A percentile compares a stretch with the other conserved stretches of the same genome.
phyloP scores from a whole-genome alignment of 208 protist genomes.

The Crithidia brevicula region DNA sequence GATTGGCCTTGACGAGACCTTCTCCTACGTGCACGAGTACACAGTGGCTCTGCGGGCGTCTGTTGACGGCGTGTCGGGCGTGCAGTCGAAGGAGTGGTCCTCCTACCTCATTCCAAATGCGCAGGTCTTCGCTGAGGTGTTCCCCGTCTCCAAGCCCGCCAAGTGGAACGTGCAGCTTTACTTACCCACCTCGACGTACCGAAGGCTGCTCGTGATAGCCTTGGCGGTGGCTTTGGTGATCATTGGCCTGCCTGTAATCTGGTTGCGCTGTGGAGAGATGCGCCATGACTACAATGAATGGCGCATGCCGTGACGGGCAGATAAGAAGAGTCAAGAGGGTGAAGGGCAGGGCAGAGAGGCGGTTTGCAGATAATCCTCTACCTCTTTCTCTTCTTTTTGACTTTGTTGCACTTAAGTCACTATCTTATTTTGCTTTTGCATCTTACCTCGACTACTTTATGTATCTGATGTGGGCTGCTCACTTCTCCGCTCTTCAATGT shows the following conservation, averaged over 20 bases:
- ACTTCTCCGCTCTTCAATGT: too few relatives aligned
- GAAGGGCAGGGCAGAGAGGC: too few relatives aligned
- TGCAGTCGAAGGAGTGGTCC: conserved; percentile 44
- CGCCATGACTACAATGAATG: conserved; percentile 56
- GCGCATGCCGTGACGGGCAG: conserved; percentile 42
- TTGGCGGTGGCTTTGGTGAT: conserved; percentile 38
- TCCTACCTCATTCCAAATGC: conserved; percentile 74
- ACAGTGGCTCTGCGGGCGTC: conserved; percentile 38
- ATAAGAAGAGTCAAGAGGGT: too few relatives aligned
- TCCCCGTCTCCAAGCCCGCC: conserved; percentile 29
- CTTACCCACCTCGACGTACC: conserved; percentile 55
- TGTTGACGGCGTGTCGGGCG: not conserved
- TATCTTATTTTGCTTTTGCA: too few relatives aligned
- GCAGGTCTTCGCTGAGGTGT: conserved; percentile 52
- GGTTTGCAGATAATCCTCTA: conserved; percentile 4
- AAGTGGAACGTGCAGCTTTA: conserved; percentile 69
- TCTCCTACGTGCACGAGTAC: conserved; percentile 77
- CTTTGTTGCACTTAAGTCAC: too few relatives aligned
- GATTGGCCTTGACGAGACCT: conserved; percentile 68
- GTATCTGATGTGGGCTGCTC: too few relatives aligned
- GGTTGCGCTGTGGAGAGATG: conserved; percentile 61
- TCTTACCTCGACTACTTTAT: too few relatives aligned
- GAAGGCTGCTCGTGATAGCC: conserved; percentile 42
- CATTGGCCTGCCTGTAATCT: conserved; percentile 61
- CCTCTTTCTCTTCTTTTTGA: conserved; percentile 3